Percentiles rank a stretch among this genome's conserved stretches.
These are phyloP conservation scores for Papiliotrema fonsecae DNA, from an alignment of 1,284 basidiomycete genomes.

Conservation along the genomic window DNA sequence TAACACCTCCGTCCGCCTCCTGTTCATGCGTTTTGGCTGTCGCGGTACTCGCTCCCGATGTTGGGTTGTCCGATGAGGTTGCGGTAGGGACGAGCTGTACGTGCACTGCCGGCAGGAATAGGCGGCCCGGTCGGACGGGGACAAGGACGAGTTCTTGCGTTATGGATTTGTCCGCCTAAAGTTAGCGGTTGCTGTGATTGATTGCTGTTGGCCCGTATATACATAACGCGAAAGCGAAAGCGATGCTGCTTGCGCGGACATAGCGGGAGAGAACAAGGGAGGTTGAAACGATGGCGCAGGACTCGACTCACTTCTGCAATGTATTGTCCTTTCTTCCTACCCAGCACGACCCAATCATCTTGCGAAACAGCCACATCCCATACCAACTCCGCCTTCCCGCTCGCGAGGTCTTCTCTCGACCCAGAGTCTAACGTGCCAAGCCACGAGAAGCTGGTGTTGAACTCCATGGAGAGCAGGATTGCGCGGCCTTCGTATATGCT, in stretches of 20 bases:
- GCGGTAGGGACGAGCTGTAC: constrained; percentile 19
- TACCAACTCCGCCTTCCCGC: constrained; percentile 13
- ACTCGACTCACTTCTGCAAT: constrained; percentile 23
- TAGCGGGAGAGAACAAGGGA: no score
- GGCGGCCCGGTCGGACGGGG: constrained; percentile 34
- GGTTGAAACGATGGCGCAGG: no score
- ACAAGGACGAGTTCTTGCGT: constrained; percentile 29
- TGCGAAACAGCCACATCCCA: constrained; percentile 33
- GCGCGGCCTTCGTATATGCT: constrained; percentile 41
- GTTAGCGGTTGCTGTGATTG: not conserved
- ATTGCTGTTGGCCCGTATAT: no score
- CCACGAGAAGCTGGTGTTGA: constrained; percentile 33
- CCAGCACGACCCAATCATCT: constrained; percentile 41
- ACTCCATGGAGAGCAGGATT: constrained; percentile 21
- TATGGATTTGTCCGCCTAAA: constrained; percentile 6
- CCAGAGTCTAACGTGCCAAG: constrained; percentile 10
- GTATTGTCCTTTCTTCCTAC: constrained; percentile 39
- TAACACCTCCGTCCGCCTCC: constrained; percentile 8
- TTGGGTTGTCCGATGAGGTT: not conserved
- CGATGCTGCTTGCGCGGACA: no score
- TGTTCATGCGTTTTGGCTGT: not conserved
- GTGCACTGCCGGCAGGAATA: constrained; percentile 31
- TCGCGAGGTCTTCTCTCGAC: not conserved
- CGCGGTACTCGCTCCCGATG: no score
- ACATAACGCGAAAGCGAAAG: no score